Evolutionary conservation across 2,329 filamentous ascomycete genomes (phyloP), one percentile per base, ranked within the genome.

Genomic region (Chalaropsis ovoidea): DNA sequence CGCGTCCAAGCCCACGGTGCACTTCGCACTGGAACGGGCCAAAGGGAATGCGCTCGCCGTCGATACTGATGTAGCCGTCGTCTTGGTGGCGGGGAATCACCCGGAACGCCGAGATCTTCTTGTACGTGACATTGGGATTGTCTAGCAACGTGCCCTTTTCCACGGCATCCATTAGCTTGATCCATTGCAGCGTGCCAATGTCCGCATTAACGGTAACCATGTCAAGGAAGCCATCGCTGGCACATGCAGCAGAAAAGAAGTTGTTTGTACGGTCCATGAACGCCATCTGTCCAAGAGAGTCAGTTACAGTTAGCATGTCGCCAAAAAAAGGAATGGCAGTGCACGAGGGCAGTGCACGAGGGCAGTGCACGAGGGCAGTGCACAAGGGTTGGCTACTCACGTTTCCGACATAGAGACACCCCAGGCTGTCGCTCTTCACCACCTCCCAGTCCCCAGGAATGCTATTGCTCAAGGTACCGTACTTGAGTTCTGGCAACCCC

Each of bases 401-500:
- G 74, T 96, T 99, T 68, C 94, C 94, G 41, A 87, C 89, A 76
- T 95, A 97, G 74, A 99, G 95, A 72, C 90, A 96, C 60, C 91
- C 91, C 65, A 99, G 78, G 39, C 87, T 89, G 68, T 94, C 85
- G 69, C 88, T 82, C 0, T 88, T 83, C 2, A 88, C 77, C 22
- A 87, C 77, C 68, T 88, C 81, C 91, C 94, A 99, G 58, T 83
- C 87, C 1, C 82, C 77, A 0, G 91, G 92, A 0, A 97, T 74
- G 17, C 86, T 80, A 70, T 95, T 90, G 63, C 84, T 83, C 67
- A 94, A 78, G 0, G 89, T 93, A 62, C 94, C 94, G 71, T 89
- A 95, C 70, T 83, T 81, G 45, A 97, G 77, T 5, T 81, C 74
- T 2, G 92, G 93, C 10, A 97, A 78, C 0, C 86, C 85, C 6